Conservation (phyloP, 129 eudicot species). For the Flaveria brownii region DNA sequence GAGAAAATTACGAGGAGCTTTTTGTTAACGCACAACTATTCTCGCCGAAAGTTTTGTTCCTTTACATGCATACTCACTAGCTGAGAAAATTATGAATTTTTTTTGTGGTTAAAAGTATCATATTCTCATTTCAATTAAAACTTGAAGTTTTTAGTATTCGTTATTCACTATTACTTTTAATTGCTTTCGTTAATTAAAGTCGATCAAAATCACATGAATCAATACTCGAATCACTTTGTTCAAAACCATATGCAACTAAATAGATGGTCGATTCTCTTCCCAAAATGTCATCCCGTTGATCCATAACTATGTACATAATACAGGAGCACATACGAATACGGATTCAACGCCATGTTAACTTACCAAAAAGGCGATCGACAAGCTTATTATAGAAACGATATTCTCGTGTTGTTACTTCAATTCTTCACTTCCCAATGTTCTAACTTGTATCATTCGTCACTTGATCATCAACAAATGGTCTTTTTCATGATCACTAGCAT, state of each 20-base stretch:
- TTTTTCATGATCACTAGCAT: conserved; percentile 30
- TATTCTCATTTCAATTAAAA: too few species aligned
- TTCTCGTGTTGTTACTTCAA: neutral
- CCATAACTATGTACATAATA: conserved; percentile 13
- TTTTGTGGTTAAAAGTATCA: too few species aligned
- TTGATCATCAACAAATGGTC: conserved; percentile 27
- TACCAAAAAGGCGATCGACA: neutral
- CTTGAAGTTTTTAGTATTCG: neutral
- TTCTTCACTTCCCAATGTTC: neutral
- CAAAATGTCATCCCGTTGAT: conserved; percentile 10
- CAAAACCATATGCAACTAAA: neutral
- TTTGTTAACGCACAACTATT: too few species aligned
- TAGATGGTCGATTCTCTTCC: neutral
- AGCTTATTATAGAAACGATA: neutral
- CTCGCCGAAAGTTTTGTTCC: too few species aligned
- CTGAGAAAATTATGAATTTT: neutral
- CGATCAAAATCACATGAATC: neutral
- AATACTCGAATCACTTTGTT: neutral
- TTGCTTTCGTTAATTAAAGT: neutral
- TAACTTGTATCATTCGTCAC: neutral
- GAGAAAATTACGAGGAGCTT: too few species aligned
- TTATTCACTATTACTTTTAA: neutral
- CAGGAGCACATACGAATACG: neutral
- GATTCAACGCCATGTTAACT: neutral
- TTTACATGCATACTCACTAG: too few species aligned